Conservation (phyloP, 306 rosid species). For the Fagus sylvatica region DNA sequence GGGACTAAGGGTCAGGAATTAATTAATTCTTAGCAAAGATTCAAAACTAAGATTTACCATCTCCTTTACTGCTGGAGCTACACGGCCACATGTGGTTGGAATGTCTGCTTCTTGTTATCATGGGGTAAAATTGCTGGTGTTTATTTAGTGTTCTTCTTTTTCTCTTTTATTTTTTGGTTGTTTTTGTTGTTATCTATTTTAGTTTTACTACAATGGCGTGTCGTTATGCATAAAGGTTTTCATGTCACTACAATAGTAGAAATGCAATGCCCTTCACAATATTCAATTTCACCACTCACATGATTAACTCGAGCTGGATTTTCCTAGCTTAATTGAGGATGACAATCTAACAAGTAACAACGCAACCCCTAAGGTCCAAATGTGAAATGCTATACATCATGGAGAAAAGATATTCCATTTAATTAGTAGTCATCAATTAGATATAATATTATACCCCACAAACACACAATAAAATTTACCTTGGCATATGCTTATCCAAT, state of each 20-base stretch:
- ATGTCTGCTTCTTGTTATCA: no score
- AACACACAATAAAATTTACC: no score
- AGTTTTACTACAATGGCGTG: background rate
- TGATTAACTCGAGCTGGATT: background rate
- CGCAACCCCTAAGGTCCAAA: background rate
- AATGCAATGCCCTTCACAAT: no score
- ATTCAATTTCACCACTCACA: no score
- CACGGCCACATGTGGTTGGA: no score
- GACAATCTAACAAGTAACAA: background rate
- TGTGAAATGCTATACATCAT: background rate
- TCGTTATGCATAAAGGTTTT: background rate
- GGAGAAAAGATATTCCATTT: background rate
- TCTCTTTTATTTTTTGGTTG: background rate
- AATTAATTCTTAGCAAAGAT: no score
- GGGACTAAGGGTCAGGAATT: no score
- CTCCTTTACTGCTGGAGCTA: no score
- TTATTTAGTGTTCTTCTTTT: background rate
- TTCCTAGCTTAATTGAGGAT: background rate
- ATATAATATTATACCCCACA: background rate
- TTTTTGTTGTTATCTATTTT: background rate
- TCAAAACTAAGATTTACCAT: no score
- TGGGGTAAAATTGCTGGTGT: no score
- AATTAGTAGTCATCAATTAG: background rate
- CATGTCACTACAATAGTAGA: background rate
- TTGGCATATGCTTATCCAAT: no score